These are phyloP conservation scores for Apophysomyces ossiformis DNA, from an alignment of 371 early-diverging fungal genomes.

Conservation along the genomic window DNA sequence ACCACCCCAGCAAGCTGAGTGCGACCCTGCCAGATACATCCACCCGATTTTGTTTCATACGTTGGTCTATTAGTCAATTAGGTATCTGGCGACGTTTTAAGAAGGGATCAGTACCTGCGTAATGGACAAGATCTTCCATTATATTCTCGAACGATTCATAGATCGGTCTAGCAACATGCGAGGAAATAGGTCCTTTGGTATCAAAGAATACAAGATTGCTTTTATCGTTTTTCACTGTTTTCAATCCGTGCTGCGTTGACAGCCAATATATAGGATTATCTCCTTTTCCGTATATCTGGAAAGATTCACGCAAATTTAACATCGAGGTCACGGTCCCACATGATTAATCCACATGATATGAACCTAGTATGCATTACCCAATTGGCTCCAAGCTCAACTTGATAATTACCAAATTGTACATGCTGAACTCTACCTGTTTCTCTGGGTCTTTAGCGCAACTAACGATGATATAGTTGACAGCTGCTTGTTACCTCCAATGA, in stretches of 20 bases:
- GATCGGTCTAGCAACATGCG: constrained; percentile 17
- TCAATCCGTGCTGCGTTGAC: constrained; percentile 38
- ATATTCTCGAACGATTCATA: constrained; percentile 25
- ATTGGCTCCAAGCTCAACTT: constrained; percentile 52
- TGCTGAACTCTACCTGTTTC: constrained; percentile 46
- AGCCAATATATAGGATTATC: constrained; percentile 45
- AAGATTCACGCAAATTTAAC: neutral
- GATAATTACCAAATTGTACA: constrained; percentile 30
- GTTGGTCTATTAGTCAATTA: constrained; percentile 22
- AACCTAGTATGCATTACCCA: constrained; percentile 36
- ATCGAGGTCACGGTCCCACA: neutral
- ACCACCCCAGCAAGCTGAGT: constrained; percentile 40
- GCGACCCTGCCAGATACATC: constrained; percentile 49
- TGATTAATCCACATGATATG: neutral
- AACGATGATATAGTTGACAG: neutral
- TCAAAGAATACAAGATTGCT: constrained; percentile 41
- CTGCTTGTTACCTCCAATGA: constrained; percentile 37
- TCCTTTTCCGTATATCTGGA: constrained; percentile 52
- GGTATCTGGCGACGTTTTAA: neutral
- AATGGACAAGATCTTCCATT: constrained; percentile 34
- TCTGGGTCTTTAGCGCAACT: neutral
- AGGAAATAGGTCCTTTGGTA: constrained; percentile 27
- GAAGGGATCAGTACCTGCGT: constrained; percentile 34
- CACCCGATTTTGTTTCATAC: constrained; percentile 35
- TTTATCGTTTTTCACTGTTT: constrained; percentile 45